A percentile compares a stretch with the other conserved stretches of the same genome.
These are phyloP conservation scores for Phytopythium kandeliae DNA, from an alignment of 352 stramenopile genomes.

Conservation along the genomic window DNA sequence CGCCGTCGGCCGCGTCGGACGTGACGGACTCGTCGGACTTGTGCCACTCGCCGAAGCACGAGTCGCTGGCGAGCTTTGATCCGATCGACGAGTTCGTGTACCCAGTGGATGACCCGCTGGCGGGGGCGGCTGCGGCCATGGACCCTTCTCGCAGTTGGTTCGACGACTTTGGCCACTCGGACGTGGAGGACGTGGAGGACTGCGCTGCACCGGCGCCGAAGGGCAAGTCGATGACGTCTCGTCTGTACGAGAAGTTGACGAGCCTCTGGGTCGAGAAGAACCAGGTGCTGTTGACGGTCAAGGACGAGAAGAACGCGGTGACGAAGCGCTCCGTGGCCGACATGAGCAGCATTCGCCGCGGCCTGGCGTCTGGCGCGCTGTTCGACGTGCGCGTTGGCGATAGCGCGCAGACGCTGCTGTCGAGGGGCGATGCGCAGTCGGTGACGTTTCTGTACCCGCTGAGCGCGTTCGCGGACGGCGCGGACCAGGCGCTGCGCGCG, in stretches of 20 bases:
- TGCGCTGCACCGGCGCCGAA: slow-evolving; percentile 24
- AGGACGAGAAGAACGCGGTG: slow-evolving; percentile 66
- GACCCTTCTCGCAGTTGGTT: slow-evolving; percentile 43
- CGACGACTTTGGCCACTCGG: slow-evolving; percentile 54
- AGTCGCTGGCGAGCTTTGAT: slow-evolving; percentile 40
- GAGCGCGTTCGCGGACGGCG: slow-evolving; percentile 50
- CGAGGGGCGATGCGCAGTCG: slow-evolving; percentile 46
- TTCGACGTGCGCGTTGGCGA: slow-evolving; percentile 30
- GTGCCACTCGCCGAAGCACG: slow-evolving; percentile 42
- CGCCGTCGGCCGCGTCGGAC: slow-evolving; percentile 64
- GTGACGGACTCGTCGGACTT: slow-evolving; percentile 57
- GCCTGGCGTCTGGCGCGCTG: slow-evolving; percentile 54
- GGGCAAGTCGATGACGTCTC: slow-evolving; percentile 52
- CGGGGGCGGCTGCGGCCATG: slow-evolving; percentile 39
- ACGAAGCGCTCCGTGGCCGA: slow-evolving; percentile 69
- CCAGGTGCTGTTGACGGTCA: slow-evolving; percentile 71
- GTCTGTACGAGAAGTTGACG: slow-evolving; percentile 74
- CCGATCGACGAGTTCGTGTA: slow-evolving; percentile 82
- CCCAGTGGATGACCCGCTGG: slow-evolving; percentile 74
- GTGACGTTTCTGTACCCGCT: slow-evolving; percentile 85
- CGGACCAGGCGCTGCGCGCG: slow-evolving; percentile 29
- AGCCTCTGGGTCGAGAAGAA: slow-evolving; percentile 83
- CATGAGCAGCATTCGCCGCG: slow-evolving; percentile 76
- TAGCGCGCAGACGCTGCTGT: slow-evolving; percentile 20
- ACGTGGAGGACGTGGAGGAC: slow-evolving; percentile 46